phyloP scores from a whole-genome alignment of 2,329 filamentous ascomycete genomes.

The Nannizzia gypsea region DNA sequence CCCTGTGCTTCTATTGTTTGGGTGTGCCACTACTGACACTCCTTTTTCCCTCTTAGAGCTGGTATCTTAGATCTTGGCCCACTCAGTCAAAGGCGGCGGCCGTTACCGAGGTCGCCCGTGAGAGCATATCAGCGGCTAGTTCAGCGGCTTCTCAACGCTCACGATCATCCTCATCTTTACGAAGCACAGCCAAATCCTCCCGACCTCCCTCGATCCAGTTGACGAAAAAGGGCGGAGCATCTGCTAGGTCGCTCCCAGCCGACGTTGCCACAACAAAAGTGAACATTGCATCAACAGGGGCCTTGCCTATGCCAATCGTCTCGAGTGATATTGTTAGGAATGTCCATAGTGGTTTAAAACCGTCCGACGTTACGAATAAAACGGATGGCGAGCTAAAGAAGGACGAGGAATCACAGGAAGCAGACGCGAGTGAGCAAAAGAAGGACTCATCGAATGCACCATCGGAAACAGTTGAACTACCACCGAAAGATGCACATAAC shows the following conservation, averaged over 20 bases:
- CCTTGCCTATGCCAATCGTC: conserved; percentile 22
- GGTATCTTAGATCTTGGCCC: conserved; percentile 38
- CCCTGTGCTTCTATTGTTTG: background rate
- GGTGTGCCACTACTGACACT: background rate
- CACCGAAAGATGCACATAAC: conserved; percentile 13
- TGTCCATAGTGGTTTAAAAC: conserved; percentile 3
- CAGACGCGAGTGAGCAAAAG: background rate
- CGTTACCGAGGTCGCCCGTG: conserved; percentile 39
- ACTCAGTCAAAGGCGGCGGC: conserved; percentile 35
- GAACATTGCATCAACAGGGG: conserved; percentile 34
- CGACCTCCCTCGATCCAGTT: conserved; percentile 22
- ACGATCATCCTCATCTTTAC: conserved; percentile 19
- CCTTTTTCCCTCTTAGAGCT: conserved; percentile 24
- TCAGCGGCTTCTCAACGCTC: conserved; percentile 27
- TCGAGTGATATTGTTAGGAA: conserved; percentile 11
- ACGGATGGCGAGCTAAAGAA: background rate
- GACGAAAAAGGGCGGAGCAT: conserved; percentile 30
- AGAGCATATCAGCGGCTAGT: conserved; percentile 37
- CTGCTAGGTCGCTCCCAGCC: conserved; percentile 35
- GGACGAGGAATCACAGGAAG: background rate
- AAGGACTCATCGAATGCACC: background rate
- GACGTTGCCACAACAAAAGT: conserved; percentile 35
- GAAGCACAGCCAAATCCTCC: conserved; percentile 25
- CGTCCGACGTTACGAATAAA: background rate
- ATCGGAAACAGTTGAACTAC: background rate